Evolutionary conservation across 352 stramenopile species (phyloP), one percentile per base, ranked within the genome.

Genomic region (Phytophthora pistaciae): DNA sequence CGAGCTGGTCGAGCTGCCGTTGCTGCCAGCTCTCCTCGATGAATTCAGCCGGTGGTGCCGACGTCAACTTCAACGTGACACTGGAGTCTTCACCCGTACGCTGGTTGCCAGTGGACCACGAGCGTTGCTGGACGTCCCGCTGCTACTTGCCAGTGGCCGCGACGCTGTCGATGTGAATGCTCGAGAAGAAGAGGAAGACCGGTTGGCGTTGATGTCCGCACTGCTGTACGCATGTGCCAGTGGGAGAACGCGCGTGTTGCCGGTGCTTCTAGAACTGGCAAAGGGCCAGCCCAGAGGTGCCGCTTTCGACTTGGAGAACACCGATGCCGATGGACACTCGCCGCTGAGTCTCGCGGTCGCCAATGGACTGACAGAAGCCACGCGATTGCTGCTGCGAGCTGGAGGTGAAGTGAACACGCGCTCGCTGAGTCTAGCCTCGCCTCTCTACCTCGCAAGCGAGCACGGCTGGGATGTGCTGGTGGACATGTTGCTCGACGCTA

Each of bases 381-480:
- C 88, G 2, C 60, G 78, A 11, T 38, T 82, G 48, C 67, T 96
- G 14, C 42, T 96, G 6, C 49, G 64, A 33, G 62, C 70, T 54
- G 87, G 87, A 14, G 74, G 84, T 0, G 72, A 91, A 44, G 65
- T 92, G 21, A 85, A 96, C 64, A 81, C 78, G 54, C 87, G 87
- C 29, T 90, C 87, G 5, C 56, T 85, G 23, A 88, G 74, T 33
- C 75, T 93, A 25, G 85, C 82, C 3, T 94, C 89, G 21, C 89
- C 89, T 16, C 80, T 96, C 23, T 94, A 95, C 67, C 82, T 94
- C 11, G 87, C 87, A 9, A 88, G 82, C 27, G 87, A 94, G 59
- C 87, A 90, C 68, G 86, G 91, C 55, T 91, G 82, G 74, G 87
- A 93, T 42, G 78, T 90, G 7, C 66, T 94, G 11, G 74, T 95